phyloP scores from a whole-genome alignment of 2,329 filamentous ascomycete genomes.

The Dryadomyces sulphureus region DNA sequence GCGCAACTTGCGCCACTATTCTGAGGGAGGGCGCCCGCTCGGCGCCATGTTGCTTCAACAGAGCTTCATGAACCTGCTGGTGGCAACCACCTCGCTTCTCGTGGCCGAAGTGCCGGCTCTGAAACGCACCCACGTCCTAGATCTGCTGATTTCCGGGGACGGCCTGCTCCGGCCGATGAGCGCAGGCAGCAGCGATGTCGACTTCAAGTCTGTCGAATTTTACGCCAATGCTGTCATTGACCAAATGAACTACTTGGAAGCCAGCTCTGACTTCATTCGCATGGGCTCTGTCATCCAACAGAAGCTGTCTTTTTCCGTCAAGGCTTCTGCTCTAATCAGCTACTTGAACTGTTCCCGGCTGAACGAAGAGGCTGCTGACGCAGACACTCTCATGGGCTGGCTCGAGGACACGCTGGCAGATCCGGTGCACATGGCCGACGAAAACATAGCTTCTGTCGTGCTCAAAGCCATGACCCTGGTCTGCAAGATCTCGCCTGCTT shows the following conservation, averaged over 20 bases:
- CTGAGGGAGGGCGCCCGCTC: slow-evolving; percentile 61
- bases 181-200: slow-evolving; percentile 29
- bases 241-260: slow-evolving; percentile 76
- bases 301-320: slow-evolving; percentile 70
- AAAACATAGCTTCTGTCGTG: slow-evolving; percentile 60
- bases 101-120: slow-evolving; percentile 47
- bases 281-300: slow-evolving; percentile 80
- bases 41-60: slow-evolving; percentile 85
- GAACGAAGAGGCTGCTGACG: slow-evolving; percentile 67
- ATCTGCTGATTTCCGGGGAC: slow-evolving; percentile 49
- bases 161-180: slow-evolving; percentile 29
- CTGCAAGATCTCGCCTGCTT: slow-evolving; percentile 57
- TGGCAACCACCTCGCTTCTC: slow-evolving; percentile 62
- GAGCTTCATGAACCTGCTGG: slow-evolving; percentile 74
- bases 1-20: slow-evolving; percentile 70
- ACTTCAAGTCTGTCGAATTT: slow-evolving; percentile 41
- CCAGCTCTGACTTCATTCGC: slow-evolving; percentile 77
- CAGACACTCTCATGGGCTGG: slow-evolving; percentile 69
- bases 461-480: slow-evolving; percentile 72
- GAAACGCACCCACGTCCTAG: slow-evolving; percentile 51
- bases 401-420: slow-evolving; percentile 72
- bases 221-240: slow-evolving; percentile 63
- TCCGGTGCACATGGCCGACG: slow-evolving; percentile 66
- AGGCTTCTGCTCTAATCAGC: slow-evolving; percentile 65
- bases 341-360: slow-evolving; percentile 76